Base-by-base conservation (phyloP, 2,329 filamentous ascomycete genomes). In the Cercospora sp. region DNA sequence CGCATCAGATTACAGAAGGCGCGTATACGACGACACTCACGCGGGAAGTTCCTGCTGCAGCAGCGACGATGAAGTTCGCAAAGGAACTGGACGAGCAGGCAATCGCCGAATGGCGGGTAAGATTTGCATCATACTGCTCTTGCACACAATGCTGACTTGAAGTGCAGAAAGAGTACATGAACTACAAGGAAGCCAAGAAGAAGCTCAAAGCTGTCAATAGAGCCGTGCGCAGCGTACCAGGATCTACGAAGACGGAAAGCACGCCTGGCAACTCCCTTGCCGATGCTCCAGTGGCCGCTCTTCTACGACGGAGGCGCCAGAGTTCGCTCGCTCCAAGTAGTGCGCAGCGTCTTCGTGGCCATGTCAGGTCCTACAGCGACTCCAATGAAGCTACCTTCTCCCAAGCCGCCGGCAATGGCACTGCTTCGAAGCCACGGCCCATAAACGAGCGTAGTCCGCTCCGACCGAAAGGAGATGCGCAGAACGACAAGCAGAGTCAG, bases 31-130 rank as follows among this genome's bases (percentile, higher is more conserved):
- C 45, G 12, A 7, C 18, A 51, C 45, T 26, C 5, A 51, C 45
- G 45, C 45, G 45, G 45, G 45, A 13, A 51, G 21, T 51, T 24
- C 45, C 45, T 45, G 49, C 61, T 30, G 49, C 24, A 16, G 32
- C 9, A 58, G 55, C 18, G 10, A 55, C 49, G 28, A 64, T 64
- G 62, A 64, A 64, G 62, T 64, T 64, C 32, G 62, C 62, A 16
- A 57, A 66, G 59, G 92, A 97, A 82, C 86, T 97, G 71, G 92
- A 97, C 78, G 88, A 91, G 77, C 91, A 96, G 75, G 87, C 93
- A 64, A 93, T 97, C 72, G 94, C 94, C 77, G 94, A 98, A 87
- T 98, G 94, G 94, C 89, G 91, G 76, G 87, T 66, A 63, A 8
- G 43, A 13, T 34, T 30, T 45, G 16, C 32, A 28, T 49, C n/a